Conservation (phyloP, 2,329 filamentous ascomycete species). For the Arthrinium phaeospermum region DNA sequence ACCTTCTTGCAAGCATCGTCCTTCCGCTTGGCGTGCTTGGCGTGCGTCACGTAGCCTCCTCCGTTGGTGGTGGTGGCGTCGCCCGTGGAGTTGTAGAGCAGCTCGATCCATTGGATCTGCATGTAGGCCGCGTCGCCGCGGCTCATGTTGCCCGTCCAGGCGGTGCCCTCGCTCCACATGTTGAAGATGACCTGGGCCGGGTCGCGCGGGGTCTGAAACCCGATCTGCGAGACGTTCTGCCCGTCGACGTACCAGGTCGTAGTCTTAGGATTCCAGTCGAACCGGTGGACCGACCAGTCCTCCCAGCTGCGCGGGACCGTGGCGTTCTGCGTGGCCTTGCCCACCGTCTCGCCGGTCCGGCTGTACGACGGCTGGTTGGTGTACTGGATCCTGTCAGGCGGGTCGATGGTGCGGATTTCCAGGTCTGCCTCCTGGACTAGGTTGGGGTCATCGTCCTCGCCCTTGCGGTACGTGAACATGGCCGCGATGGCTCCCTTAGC, state of each 20-base stretch:
- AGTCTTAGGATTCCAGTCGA: constrained; percentile 63
- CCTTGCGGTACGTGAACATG: constrained; percentile 57
- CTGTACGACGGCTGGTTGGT: constrained; percentile 65
- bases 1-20: constrained; percentile 33
- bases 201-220: constrained; percentile 59
- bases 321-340: constrained; percentile 51
- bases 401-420: constrained; percentile 56
- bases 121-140: constrained; percentile 54
- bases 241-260: constrained; percentile 64
- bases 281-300: constrained; percentile 62
- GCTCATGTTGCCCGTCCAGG: constrained; percentile 65
- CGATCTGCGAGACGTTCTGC: constrained; percentile 53
- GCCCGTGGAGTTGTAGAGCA: constrained; percentile 57
- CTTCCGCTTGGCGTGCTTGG: neutral
- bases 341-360: constrained; percentile 45
- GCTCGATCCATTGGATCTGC: constrained; percentile 68
- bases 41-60: constrained; percentile 3
- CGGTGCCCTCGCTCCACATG: constrained; percentile 65
- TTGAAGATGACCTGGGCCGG: constrained; percentile 61
- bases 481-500: constrained; percentile 54
- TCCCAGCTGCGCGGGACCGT: constrained; percentile 54
- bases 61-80: constrained; percentile 20
- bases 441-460: constrained; percentile 38
- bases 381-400: constrained; percentile 54
- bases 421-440: constrained; percentile 60